These are phyloP conservation scores for Gentiana macrophylla DNA, from an alignment of 257 asterid species.

Conservation along the genomic window DNA sequence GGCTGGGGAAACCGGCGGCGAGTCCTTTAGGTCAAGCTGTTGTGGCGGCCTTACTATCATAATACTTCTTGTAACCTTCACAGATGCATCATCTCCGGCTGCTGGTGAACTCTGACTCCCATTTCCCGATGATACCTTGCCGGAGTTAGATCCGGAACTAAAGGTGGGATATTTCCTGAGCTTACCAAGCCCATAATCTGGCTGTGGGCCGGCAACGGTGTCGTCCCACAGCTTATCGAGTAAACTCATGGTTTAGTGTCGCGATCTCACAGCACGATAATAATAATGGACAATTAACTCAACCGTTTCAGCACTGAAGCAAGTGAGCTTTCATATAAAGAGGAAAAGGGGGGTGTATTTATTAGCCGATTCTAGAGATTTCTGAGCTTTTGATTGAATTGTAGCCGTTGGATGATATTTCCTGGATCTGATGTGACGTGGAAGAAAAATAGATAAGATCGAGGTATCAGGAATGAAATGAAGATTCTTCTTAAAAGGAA, in stretches of 20 bases:
- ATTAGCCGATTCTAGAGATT: conserved; percentile 24
- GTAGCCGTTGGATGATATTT: conserved; percentile 30
- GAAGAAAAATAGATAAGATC: conserved; percentile 26
- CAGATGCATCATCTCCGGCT: conserved; percentile 34
- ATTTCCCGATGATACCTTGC: conserved; percentile 54
- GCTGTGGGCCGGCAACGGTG: conserved; percentile 83
- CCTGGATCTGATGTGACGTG: conserved; percentile 23
- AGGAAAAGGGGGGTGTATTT: conserved; percentile 21
- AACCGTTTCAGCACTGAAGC: not conserved
- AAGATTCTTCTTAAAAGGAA: no score
- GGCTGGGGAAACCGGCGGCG: conserved; percentile 85
- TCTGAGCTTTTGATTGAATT: conserved; percentile 13
- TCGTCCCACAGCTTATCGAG: conserved; percentile 94
- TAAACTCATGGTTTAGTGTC: conserved; percentile 45
- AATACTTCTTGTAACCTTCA: conserved; percentile 83
- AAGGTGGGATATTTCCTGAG: conserved; percentile 62
- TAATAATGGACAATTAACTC: no score
- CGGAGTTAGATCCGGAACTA: conserved; percentile 43
- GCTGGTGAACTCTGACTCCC: conserved; percentile 28
- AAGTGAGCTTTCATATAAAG: not conserved
- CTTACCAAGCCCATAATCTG: conserved; percentile 81
- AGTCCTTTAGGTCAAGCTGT: conserved; percentile 38
- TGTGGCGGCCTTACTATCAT: conserved; percentile 73
- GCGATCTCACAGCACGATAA: conserved; percentile 6
- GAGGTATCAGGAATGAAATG: no score